Percentiles rank a stretch among this genome's conserved stretches.
phyloP scores from a whole-genome alignment of 2,329 filamentous ascomycete species.

The Diaporthe australafricana region DNA sequence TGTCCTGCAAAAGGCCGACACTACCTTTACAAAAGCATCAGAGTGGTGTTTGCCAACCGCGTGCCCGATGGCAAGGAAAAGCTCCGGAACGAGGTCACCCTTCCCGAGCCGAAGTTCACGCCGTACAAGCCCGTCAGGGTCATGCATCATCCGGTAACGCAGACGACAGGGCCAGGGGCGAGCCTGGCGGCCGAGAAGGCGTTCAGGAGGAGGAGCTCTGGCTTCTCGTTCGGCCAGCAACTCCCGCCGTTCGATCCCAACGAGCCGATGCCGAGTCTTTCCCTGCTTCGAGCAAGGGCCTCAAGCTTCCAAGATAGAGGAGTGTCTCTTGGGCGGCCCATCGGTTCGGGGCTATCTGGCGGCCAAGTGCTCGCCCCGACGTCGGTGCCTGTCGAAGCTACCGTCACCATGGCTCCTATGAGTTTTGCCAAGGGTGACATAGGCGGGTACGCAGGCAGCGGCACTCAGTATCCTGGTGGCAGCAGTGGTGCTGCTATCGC shows the following conservation, averaged over 20 bases:
- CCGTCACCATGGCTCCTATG: constrained; percentile 40
- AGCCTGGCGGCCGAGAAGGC: constrained; percentile 70
- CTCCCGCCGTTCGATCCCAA: constrained; percentile 8
- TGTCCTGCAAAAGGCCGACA: constrained; percentile 85
- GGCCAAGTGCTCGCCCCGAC: background rate
- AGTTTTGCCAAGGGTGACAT: constrained; percentile 45
- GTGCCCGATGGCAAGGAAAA: constrained; percentile 96
- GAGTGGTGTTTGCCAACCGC: constrained; percentile 95
- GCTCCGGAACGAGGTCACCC: constrained; percentile 87
- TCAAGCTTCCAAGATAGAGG: constrained; percentile 29
- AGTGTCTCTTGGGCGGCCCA: background rate
- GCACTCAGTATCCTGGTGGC: constrained; percentile 62
- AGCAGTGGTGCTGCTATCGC: constrained; percentile 52
- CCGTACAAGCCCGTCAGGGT: constrained; percentile 79
- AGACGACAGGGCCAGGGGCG: constrained; percentile 50
- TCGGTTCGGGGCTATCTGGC: constrained; percentile 1
- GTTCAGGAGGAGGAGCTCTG: constrained; percentile 67
- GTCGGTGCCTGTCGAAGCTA: constrained; percentile 2
- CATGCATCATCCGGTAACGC: constrained; percentile 53
- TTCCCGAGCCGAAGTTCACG: constrained; percentile 88
- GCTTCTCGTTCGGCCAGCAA: constrained; percentile 52
- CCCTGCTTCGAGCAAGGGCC: constrained; percentile 15
- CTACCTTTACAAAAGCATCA: constrained; percentile 91
- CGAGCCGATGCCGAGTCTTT: constrained; percentile 30
- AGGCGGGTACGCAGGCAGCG: constrained; percentile 67